These are phyloP conservation scores for Penicillium soppii DNA, from an alignment of 495 filamentous ascomycete species.

Conservation along the genomic window DNA sequence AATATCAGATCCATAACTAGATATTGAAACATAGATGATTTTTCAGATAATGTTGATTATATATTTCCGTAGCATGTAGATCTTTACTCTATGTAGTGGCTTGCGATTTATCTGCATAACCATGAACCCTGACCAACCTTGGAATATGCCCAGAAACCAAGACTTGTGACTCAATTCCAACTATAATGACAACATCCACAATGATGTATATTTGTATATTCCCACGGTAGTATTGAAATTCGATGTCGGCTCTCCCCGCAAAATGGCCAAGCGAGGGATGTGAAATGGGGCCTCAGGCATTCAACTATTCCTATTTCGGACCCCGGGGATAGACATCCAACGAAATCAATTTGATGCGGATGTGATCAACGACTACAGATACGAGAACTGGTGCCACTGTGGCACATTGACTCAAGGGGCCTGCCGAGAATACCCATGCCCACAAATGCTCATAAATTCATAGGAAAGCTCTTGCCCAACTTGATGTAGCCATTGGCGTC, in stretches of 20 bases:
- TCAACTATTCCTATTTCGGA: slow-evolving; percentile 30
- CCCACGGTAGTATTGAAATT: no score
- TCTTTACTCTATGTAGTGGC: no score
- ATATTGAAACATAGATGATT: no score
- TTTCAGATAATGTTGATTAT: no score
- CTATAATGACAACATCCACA: no score
- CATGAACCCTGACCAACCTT: no score
- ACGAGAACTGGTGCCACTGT: neutral
- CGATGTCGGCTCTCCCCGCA: neutral
- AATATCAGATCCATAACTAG: no score
- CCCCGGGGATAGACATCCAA: slow-evolving; percentile 16
- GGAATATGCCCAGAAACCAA: no score
- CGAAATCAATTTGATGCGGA: neutral
- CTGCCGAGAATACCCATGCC: neutral
- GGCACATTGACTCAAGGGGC: neutral
- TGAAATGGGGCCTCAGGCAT: neutral
- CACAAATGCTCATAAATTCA: neutral
- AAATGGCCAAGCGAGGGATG: neutral
- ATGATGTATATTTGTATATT: no score
- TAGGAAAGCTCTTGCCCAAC: neutral
- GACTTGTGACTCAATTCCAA: no score
- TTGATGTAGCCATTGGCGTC: neutral
- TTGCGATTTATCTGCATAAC: no score
- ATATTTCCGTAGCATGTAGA: no score
- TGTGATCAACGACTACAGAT: neutral